These are phyloP conservation scores for Cinnamomum chago DNA, from an alignment of 164 flowering plant species.

Conservation along the genomic window DNA sequence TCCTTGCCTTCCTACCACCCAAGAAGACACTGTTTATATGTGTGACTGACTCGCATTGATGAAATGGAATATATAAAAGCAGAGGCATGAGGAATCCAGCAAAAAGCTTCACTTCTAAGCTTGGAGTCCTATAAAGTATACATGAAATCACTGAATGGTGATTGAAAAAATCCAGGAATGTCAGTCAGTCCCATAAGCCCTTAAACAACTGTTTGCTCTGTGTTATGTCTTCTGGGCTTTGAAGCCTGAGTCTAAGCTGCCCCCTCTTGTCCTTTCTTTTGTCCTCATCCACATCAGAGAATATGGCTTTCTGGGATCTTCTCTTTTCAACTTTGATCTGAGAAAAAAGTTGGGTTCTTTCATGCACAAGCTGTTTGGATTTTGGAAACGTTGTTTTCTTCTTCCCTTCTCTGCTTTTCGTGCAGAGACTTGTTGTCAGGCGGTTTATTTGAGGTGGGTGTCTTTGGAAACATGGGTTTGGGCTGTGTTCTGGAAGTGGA, in stretches of 20 bases:
- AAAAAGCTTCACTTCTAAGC: no score
- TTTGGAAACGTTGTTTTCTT: neutral
- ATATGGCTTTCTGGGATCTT: neutral
- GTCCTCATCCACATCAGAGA: neutral
- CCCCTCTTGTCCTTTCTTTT: neutral
- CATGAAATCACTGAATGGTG: neutral
- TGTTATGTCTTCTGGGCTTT: neutral
- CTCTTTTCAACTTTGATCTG: neutral
- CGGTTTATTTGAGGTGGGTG: neutral
- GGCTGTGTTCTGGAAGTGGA: constrained; percentile 45
- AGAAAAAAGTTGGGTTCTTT: no score
- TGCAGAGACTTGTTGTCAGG: neutral
- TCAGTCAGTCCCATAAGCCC: neutral
- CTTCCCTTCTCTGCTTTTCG: neutral
- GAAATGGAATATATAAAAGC: no score
- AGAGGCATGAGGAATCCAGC: no score
- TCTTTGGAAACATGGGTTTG: constrained; percentile 9
- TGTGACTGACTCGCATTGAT: no score
- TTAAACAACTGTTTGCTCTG: neutral
- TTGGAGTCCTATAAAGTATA: no score
- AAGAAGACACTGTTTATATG: no score
- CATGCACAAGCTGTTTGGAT: neutral
- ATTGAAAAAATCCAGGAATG: neutral
- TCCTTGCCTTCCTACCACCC: no score
- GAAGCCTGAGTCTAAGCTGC: neutral